phyloP scores from a whole-genome alignment of 306 rosid species.

The Citrullus colocynthis region DNA sequence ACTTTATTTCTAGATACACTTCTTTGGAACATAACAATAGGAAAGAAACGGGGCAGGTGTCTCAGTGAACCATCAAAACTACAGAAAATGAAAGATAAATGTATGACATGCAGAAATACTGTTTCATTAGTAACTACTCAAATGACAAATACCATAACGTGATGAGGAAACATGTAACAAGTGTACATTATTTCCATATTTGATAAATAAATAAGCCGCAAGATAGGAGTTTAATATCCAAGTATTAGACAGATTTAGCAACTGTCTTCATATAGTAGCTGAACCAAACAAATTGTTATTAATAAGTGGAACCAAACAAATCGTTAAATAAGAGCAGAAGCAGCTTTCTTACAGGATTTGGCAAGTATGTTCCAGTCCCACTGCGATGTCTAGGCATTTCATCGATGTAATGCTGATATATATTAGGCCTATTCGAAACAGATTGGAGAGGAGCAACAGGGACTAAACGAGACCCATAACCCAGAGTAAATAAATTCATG shows the following conservation, averaged over 20 bases:
- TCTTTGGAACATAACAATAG: not conserved
- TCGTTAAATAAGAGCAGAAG: not conserved
- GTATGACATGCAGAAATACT: not conserved
- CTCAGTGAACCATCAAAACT: not conserved
- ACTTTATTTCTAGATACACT: not conserved
- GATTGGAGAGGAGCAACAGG: slow-evolving; percentile 68
- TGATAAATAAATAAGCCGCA: not conserved
- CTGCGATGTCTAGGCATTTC: slow-evolving; percentile 79
- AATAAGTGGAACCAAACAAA: not conserved
- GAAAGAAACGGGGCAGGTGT: not conserved
- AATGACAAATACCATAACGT: not conserved
- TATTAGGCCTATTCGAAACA: slow-evolving; percentile 57
- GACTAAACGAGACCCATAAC: slow-evolving; percentile 57
- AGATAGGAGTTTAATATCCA: not conserved
- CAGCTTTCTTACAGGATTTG: slow-evolving; percentile 79
- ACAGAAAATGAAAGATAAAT: not conserved
- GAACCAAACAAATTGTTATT: not conserved
- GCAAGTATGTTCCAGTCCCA: slow-evolving; percentile 95
- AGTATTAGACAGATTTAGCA: not conserved
- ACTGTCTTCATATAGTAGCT: not conserved
- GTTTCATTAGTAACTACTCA: not conserved
- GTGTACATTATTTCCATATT: not conserved
- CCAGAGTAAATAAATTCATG: slow-evolving; percentile 41
- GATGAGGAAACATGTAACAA: not conserved
- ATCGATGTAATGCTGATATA: slow-evolving; percentile 60